Conservation (phyloP, 176 grass and related monocot species). For the Oryza brachyantha region DNA sequence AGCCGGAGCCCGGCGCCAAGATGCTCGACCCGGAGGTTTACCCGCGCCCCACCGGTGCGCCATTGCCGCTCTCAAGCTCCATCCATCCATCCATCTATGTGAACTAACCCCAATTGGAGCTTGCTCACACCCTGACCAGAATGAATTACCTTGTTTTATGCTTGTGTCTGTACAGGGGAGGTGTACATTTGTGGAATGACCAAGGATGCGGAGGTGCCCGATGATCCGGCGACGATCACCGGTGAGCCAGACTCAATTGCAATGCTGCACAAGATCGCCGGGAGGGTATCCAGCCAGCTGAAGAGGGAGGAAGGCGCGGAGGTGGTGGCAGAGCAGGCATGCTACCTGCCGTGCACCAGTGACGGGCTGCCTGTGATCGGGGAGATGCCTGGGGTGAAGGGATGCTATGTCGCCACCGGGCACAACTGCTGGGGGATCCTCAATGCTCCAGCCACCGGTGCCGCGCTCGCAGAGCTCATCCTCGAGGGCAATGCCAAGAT, state of each 20-base stretch:
- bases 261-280: constrained; percentile 86
- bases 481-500: constrained; percentile 58
- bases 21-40: constrained; percentile 83
- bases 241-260: constrained; percentile 67
- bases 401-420: constrained; percentile 80
- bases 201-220: constrained; percentile 60
- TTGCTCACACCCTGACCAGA: neutral
- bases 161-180: constrained; percentile 48
- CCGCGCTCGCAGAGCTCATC: constrained; percentile 71
- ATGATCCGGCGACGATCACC: constrained; percentile 60
- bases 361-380: constrained; percentile 83
- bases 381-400: constrained; percentile 64
- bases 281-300: constrained; percentile 73
- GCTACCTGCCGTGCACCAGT: constrained; percentile 72
- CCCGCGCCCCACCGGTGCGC: constrained; percentile 75
- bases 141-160: neutral
- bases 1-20: constrained; percentile 70
- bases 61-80: neutral
- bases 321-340: constrained; percentile 77
- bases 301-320: constrained; percentile 54
- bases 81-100: neutral
- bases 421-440: constrained; percentile 96
- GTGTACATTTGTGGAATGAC: constrained; percentile 92
- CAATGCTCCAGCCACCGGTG: constrained; percentile 77
- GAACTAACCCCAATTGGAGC: neutral